These are phyloP conservation scores for Aureobasidium sp. DNA, from an alignment of 2,329 filamentous ascomycete genomes.

Conservation along the genomic window DNA sequence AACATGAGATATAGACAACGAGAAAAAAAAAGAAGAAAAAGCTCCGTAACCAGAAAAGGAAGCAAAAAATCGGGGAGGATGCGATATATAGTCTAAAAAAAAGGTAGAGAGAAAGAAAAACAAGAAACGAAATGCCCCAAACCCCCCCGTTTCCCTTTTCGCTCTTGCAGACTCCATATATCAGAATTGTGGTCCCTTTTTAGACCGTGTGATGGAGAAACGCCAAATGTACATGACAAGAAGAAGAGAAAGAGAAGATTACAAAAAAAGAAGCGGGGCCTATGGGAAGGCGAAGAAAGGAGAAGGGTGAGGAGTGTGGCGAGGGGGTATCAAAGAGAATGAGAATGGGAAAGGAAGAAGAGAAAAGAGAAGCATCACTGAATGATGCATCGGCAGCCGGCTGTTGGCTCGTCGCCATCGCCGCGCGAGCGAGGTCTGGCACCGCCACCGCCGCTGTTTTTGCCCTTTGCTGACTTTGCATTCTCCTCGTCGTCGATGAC, in stretches of 20 bases:
- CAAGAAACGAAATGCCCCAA: neutral
- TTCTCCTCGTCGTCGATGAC: conserved; percentile 73
- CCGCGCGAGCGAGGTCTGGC: conserved; percentile 28
- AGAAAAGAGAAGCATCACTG: conserved; percentile 35
- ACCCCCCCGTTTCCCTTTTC: neutral
- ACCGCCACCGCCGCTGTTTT: conserved; percentile 40
- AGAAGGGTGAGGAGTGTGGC: neutral
- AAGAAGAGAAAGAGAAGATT: neutral
- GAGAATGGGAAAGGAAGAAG: neutral
- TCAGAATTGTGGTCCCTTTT: neutral
- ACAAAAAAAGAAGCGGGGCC: neutral
- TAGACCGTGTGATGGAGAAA: neutral
- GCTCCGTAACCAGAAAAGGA: neutral
- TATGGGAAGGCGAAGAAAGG: neutral
- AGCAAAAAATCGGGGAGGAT: neutral
- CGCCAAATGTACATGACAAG: neutral
- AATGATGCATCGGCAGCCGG: conserved; percentile 60
- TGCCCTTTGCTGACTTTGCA: conserved; percentile 60
- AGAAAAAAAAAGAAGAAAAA: neutral
- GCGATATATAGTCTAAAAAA: neutral
- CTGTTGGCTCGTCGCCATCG: conserved; percentile 50
- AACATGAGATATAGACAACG: neutral
- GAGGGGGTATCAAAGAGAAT: neutral
- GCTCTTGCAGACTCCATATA: neutral
- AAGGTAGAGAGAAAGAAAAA: no score